Evolutionary conservation across 208 protist genomes (phyloP), one percentile per base, ranked within the genome.

Genomic region (Trypanosoma mega): DNA sequence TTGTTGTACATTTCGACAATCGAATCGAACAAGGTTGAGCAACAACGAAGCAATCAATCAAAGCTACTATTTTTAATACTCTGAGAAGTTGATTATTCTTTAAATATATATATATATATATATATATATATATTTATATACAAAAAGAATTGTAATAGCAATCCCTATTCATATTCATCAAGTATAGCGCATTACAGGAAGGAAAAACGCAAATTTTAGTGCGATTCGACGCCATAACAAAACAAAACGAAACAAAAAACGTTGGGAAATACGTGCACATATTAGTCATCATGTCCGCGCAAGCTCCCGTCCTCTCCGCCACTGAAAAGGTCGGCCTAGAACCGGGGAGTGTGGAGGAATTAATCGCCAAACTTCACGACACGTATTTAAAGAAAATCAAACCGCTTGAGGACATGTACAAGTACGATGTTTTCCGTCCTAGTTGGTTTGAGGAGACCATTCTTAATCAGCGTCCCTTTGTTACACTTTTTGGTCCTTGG

Each of bases 401-500:
- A 63, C 79, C 82, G 26, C 47, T 92, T 11, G 85, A 92, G 67
- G 68, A 81, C 24, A 77, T 82, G 70, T 92, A 89, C 65, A 72
- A 68, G 31, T 92, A 82, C 53, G 70, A 87, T 21, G 47, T 72
- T 3, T 78, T 92, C 36, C 47, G 55, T 26, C 79, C 85, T 1
- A 70, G 65, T 36, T 80, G 73, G 71, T 92, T 85, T 65, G 75
- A 86, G 37, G 81, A 88, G 29, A 77, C 75, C 9, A 78, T 92
- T 30, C 53, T 72, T 26, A 82, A 81, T 66, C 58, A 80, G 55
- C 74, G 72, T 11, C 85, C 85, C 9, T 80, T 84, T 55, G 58
- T 92, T 54, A 84, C 72, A 2, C 71, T 92, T 41, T 87, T 92
- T 46, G 85, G 85, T 0, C 85, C 85, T 14, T 92, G 81, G 81